Evolutionary conservation across 73 alveolate species (phyloP), one percentile per base, ranked within the genome.

Genomic region (Stentor roeselii): DNA sequence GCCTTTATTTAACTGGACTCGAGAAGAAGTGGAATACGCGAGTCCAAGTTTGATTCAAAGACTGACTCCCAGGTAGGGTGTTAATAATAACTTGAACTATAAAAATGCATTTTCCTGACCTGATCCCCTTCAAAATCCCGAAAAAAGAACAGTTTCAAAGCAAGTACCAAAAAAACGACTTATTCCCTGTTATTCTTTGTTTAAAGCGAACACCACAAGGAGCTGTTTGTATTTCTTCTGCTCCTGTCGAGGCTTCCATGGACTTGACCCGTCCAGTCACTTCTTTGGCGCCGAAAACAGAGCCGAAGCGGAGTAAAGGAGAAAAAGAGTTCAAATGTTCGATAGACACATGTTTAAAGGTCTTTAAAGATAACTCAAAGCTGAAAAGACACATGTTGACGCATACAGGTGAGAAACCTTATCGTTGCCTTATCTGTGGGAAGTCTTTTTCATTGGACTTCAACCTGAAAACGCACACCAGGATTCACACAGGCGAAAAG

Each of bases 401-500:
- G 38, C 98, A 94, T 80, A 90, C 97, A 0, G 97, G 97, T 31
- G 97, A 91, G 83, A 91, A 89, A 89, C 97, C 97, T 3, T 89
- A 85, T 76, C 42, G 89, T 75, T 91, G 97, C 87, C 91, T 84
- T 61, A 75, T 89, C 75, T 91, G 97, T 76, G 97, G 97, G 14
- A 91, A 91, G 82, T 84, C 95, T 75, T 91, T 91, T 78, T 86
- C 93, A 50, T 83, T 91, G 60, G 97, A 91, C 87, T 91, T 91
- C 78, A 94, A 94, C 80, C 75, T 94, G 75, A 90, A 92, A 82
- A 94, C 98, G 3, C 98, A 94, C 86, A 38, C 90, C 76, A 78
- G 98, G 40, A 94, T 90, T 35, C 98, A 94, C 83, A 94, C 98
- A 4, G 98, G 98, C 3, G 98, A 94, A 87, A 94, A 92, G 58